phyloP scores from a whole-genome alignment of 75 land plant species.

The Ceratopteris richardii region DNA sequence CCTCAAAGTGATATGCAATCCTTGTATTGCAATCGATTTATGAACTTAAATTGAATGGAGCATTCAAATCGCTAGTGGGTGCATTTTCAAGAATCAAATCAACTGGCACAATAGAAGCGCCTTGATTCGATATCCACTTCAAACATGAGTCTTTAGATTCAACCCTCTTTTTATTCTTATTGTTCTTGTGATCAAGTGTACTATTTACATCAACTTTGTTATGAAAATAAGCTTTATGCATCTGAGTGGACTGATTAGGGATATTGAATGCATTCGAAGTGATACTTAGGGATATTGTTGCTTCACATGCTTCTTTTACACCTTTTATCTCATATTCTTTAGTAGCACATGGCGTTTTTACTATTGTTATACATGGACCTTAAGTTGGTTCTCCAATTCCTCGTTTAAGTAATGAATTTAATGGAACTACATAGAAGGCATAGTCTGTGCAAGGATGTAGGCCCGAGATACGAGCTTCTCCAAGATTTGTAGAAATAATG shows the following conservation, averaged over 20 bases:
- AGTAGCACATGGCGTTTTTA: slow-evolving; percentile 30
- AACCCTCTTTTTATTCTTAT: slow-evolving; percentile 22
- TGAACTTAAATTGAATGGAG: too few species aligned
- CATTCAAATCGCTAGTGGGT: background rate
- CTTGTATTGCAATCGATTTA: background rate
- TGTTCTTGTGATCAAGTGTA: slow-evolving; percentile 8
- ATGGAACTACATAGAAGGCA: background rate
- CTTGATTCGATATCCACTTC: too few species aligned
- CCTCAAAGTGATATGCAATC: too few species aligned
- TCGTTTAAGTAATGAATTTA: background rate
- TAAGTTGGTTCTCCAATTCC: slow-evolving; percentile 29
- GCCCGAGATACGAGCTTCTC: slow-evolving; percentile 5
- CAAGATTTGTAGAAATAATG: background rate
- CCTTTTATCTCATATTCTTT: slow-evolving; percentile 18
- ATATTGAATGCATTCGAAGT: slow-evolving; percentile 8
- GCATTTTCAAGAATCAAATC: too few species aligned
- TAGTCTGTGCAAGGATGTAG: slow-evolving; percentile 9
- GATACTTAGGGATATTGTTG: background rate
- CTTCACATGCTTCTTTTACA: slow-evolving; percentile 1
- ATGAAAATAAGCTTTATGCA: slow-evolving; percentile 19
- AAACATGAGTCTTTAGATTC: too few species aligned
- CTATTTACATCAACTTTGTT: slow-evolving; percentile 14
- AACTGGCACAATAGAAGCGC: slow-evolving; percentile 33
- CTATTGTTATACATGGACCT: slow-evolving; percentile 12
- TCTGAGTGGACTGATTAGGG: slow-evolving; percentile 22